Percentiles rank a stretch among this genome's conserved stretches.
These are phyloP conservation scores for Panellus pusillus DNA, from an alignment of 768 basidiomycete genomes.

Conservation along the genomic window DNA sequence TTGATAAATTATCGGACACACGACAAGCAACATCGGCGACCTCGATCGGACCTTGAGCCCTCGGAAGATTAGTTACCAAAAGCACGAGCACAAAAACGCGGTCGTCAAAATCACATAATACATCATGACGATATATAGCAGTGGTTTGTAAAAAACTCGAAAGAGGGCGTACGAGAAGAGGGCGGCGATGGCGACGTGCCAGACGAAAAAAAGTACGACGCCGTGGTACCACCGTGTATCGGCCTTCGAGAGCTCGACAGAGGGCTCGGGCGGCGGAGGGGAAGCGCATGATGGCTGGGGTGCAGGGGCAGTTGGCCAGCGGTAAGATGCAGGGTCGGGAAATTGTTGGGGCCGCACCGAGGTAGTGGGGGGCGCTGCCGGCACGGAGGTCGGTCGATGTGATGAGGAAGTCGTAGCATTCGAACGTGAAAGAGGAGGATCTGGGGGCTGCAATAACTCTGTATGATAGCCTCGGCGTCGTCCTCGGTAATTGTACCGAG, in stretches of 20 bases:
- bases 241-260: background rate
- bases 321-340: background rate
- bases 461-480: slow-evolving; percentile 6
- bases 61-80: too few relatives aligned
- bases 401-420: background rate
- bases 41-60: too few relatives aligned
- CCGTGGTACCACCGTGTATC: slow-evolving; percentile 13
- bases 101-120: background rate
- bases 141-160: slow-evolving; percentile 1
- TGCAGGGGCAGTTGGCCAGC: background rate
- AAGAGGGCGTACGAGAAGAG: slow-evolving; percentile 2
- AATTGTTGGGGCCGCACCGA: background rate
- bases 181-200: background rate
- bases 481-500: slow-evolving; percentile 7
- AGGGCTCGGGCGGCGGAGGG: background rate
- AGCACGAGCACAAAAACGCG: background rate
- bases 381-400: too few relatives aligned
- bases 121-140: background rate
- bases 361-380: background rate
- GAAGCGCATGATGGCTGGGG: background rate
- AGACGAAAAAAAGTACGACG: background rate
- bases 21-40: too few relatives aligned
- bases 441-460: background rate
- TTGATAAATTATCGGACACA: too few relatives aligned
- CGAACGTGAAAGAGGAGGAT: background rate